Evolutionary conservation across 345 rosid species (phyloP).

Genomic region (Brassica rapa): DNA sequence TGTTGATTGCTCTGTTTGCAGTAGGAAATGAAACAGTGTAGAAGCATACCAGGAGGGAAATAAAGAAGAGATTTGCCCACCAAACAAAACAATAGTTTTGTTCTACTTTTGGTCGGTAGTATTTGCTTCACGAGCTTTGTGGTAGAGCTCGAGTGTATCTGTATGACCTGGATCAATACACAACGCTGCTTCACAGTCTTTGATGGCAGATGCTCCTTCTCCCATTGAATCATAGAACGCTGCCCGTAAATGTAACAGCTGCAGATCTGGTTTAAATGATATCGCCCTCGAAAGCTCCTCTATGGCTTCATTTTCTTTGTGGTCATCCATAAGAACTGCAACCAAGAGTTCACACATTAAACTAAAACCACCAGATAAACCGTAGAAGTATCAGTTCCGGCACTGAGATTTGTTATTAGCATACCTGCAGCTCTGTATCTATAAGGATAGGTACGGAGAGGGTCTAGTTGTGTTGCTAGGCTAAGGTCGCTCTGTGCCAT

Average conservation of each 20-base stretch:
- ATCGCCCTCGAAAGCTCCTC: slow-evolving; percentile 79
- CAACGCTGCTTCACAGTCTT: slow-evolving; percentile 97
- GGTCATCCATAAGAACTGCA: slow-evolving; percentile 96
- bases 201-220: slow-evolving; percentile 49
- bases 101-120: slow-evolving; percentile 38
- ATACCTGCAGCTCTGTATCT: slow-evolving; percentile 96
- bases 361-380: not conserved
- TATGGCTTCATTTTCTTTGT: slow-evolving; percentile 87
- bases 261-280: slow-evolving; percentile 89
- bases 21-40: slow-evolving; percentile 39
- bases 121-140: slow-evolving; percentile 50
- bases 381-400: not conserved
- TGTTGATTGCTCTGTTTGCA: slow-evolving; percentile 27
- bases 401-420: not conserved
- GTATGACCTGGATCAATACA: slow-evolving; percentile 71
- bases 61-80: slow-evolving; percentile 26
- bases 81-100: slow-evolving; percentile 12
- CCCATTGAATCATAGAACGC: slow-evolving; percentile 90
- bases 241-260: slow-evolving; percentile 88
- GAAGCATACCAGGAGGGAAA: slow-evolving; percentile 42
- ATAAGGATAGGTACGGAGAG: slow-evolving; percentile 94
- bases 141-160: slow-evolving; percentile 68
- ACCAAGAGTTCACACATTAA: slow-evolving; percentile 17
- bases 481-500: slow-evolving; percentile 86
- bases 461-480: slow-evolving; percentile 83